Evolutionary conservation across 1,284 basidiomycete genomes (phyloP).

Genomic region (Mycena citricolor): DNA sequence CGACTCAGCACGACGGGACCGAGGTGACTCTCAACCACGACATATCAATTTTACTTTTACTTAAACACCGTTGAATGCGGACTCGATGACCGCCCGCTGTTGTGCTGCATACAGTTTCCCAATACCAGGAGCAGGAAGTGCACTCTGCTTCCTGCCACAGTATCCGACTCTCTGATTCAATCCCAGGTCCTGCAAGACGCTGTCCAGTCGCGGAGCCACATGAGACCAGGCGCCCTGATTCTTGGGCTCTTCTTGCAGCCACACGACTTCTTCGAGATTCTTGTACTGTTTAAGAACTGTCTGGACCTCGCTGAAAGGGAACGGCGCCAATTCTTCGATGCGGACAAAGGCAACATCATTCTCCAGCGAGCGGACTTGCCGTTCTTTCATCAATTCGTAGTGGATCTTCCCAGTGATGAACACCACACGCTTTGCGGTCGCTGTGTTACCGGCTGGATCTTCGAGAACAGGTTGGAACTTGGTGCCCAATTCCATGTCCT

Average conservation of each 20-base stretch:
- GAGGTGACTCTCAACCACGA: too few species aligned
- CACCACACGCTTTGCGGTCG: conserved; percentile 55
- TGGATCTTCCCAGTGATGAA: conserved; percentile 81
- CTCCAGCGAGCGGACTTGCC: conserved; percentile 50
- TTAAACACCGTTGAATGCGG: conserved; percentile 57
- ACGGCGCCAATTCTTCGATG: conserved; percentile 83
- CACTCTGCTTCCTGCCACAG: conserved; percentile 67
- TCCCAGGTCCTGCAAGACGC: conserved; percentile 47
- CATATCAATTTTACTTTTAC: conserved; percentile 30
- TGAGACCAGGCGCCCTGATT: conserved; percentile 83
- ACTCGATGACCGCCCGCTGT: conserved; percentile 58
- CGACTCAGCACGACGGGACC: too few species aligned
- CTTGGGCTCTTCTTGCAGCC: conserved; percentile 84
- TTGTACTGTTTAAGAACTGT: conserved; percentile 49
- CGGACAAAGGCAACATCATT: conserved; percentile 66
- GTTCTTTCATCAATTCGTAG: conserved; percentile 78
- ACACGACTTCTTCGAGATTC: conserved; percentile 49
- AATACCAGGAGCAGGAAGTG: conserved; percentile 78
- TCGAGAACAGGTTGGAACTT: conserved; percentile 73
- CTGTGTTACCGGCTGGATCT: conserved; percentile 45
- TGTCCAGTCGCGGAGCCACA: conserved; percentile 56
- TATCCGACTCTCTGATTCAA: conserved; percentile 46
- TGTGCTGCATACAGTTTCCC: conserved; percentile 68
- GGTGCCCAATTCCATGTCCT: conserved; percentile 63
- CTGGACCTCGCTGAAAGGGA: conserved; percentile 66